phyloP scores from a whole-genome alignment of 192 early-diverging fungal genomes.

The Martensiomyces pterosporus region DNA sequence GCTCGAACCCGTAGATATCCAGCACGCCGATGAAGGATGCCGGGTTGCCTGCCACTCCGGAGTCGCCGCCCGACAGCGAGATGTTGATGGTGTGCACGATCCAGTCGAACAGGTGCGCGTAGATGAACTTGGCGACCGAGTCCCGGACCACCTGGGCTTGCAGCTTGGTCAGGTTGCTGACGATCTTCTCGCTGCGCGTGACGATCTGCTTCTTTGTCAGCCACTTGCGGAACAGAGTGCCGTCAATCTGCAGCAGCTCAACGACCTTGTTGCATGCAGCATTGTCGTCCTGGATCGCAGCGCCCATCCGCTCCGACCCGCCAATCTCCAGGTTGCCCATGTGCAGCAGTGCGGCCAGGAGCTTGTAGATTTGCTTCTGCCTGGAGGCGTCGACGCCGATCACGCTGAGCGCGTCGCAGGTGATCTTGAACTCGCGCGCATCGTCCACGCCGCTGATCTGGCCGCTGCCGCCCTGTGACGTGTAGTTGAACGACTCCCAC shows the following conservation, averaged over 20 bases:
- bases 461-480: constrained; percentile 82
- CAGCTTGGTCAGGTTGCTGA: constrained; percentile 64
- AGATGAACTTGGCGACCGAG: constrained; percentile 96
- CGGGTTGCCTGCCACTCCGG: constrained; percentile 15
- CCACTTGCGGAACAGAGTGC: constrained; percentile 87
- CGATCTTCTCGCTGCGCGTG: constrained; percentile 89
- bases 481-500: constrained; percentile 81
- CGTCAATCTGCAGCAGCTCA: constrained; percentile 72
- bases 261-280: constrained; percentile 66
- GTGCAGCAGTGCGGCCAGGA: constrained; percentile 90
- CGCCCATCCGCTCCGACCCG: constrained; percentile 60
- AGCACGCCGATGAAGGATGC: constrained; percentile 93
- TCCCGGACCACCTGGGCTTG: constrained; percentile 81
- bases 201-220: constrained; percentile 88
- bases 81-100: constrained; percentile 85
- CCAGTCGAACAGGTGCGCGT: constrained; percentile 96
- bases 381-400: constrained; percentile 78
- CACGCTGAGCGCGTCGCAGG: constrained; percentile 76
- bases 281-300: constrained; percentile 74
- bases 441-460: constrained; percentile 86
- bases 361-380: constrained; percentile 87
- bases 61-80: constrained; percentile 57
- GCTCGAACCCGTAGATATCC: constrained; percentile 99
- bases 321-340: constrained; percentile 92
- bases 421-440: constrained; percentile 85